phyloP scores from a whole-genome alignment of 306 rosid species.

The Datisca glomerata region DNA sequence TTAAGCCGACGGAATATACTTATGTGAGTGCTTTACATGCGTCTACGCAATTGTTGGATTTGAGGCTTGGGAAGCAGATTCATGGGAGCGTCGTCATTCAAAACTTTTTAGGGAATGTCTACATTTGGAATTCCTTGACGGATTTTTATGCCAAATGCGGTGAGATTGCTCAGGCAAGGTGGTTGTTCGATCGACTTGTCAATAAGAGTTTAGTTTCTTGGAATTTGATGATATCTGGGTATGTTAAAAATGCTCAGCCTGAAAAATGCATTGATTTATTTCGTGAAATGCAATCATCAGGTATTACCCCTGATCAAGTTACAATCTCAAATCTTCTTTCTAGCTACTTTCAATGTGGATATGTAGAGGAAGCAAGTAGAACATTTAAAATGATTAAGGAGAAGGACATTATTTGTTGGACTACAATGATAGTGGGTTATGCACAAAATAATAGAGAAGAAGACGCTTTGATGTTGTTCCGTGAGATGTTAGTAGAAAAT shows the following conservation, averaged over 20 bases:
- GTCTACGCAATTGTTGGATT: slow-evolving; percentile 18
- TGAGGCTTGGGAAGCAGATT: slow-evolving; percentile 39
- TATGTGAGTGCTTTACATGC: slow-evolving; percentile 49
- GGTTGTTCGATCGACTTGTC: slow-evolving; percentile 16
- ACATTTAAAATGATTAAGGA: slow-evolving; percentile 10
- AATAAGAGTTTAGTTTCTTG: slow-evolving; percentile 19
- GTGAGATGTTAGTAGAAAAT: slow-evolving; percentile 12
- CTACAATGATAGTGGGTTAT: slow-evolving; percentile 18
- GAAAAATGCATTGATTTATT: slow-evolving; percentile 16
- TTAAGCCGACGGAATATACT: slow-evolving; percentile 33
- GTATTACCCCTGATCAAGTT: slow-evolving; percentile 20
- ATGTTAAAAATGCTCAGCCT: slow-evolving; percentile 17
- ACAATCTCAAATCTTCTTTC: slow-evolving; percentile 11
- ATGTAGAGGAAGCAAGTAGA: slow-evolving; percentile 15
- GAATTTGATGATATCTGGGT: slow-evolving; percentile 22
- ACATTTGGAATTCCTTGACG: slow-evolving; percentile 13
- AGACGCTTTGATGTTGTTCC: slow-evolving; percentile 24
- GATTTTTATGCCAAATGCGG: slow-evolving; percentile 21
- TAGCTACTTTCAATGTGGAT: slow-evolving; percentile 17
- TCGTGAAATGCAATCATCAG: slow-evolving; percentile 7
- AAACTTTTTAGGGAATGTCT: slow-evolving; percentile 11
- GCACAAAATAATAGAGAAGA: slow-evolving; percentile 19
- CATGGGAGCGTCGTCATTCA: slow-evolving; percentile 26
- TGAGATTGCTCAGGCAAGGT: slow-evolving; percentile 19
- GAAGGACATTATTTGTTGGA: slow-evolving; percentile 28